Conservation (phyloP, 2,329 filamentous ascomycete species). For the Immersiporthe knoxdaviesiana region DNA sequence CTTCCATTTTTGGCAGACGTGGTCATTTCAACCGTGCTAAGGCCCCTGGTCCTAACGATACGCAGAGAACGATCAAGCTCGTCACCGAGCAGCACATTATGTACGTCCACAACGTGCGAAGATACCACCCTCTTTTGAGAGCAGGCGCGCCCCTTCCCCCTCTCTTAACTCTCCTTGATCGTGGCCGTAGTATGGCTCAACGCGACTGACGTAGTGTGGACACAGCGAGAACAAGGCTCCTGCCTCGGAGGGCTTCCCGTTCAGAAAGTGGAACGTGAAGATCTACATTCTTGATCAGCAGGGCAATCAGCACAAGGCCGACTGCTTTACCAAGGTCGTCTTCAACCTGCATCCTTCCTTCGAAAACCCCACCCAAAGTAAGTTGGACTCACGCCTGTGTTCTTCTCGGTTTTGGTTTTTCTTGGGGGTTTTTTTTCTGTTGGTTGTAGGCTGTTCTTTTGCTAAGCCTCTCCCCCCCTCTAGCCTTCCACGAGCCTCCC, state of each 20-base stretch:
- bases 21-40: conserved; percentile 19
- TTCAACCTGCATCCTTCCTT: conserved; percentile 97
- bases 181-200: neutral
- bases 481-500: conserved; percentile 81
- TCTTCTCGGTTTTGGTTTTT: neutral
- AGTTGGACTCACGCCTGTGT: conserved; percentile 40
- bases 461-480: conserved; percentile 29
- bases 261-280: conserved; percentile 89
- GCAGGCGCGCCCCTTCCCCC: neutral
- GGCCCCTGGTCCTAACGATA: conserved; percentile 16
- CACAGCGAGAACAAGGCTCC: conserved; percentile 72
- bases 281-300: conserved; percentile 83
- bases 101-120: conserved; percentile 51
- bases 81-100: conserved; percentile 88
- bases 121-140: neutral
- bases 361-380: conserved; percentile 83
- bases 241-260: conserved; percentile 84
- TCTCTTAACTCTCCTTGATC: too few relatives aligned
- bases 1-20: neutral
- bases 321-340: conserved; percentile 85
- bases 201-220: conserved; percentile 31
- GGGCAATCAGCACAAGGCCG: conserved; percentile 81
- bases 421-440: too few relatives aligned
- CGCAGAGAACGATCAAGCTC: conserved; percentile 88
- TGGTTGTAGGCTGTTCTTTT: conserved; percentile 10